Conservation (phyloP, 768 basidiomycete species). For the Strobilomyces echinocephalus region DNA sequence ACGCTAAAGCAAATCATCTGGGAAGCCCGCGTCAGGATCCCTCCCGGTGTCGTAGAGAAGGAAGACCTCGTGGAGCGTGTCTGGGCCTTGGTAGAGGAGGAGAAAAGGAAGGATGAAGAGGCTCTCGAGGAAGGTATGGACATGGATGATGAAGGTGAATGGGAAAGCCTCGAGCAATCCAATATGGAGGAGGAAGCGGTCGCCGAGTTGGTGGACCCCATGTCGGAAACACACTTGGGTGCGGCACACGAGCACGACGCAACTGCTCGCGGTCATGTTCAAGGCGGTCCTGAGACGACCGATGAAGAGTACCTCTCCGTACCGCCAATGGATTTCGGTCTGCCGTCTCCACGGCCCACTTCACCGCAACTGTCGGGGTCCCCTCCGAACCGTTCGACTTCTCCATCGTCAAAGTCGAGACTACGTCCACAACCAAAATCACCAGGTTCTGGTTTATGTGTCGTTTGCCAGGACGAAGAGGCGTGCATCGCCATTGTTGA, state of each 20-base stretch:
- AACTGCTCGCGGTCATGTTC: not conserved
- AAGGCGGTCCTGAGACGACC: constrained; percentile 1
- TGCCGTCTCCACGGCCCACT: constrained; percentile 3
- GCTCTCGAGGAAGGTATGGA: constrained; percentile 22
- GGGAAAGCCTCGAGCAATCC: constrained; percentile 22
- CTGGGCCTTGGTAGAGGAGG: constrained; percentile 54
- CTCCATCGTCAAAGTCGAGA: constrained; percentile 35
- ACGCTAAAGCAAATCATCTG: constrained; percentile 76
- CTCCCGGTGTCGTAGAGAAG: constrained; percentile 69
- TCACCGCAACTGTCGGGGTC: constrained; percentile 17
- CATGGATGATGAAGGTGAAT: constrained; percentile 30
- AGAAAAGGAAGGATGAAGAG: constrained; percentile 49
- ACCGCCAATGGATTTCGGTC: not conserved
- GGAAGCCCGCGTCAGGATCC: constrained; percentile 68
- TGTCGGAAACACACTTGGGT: constrained; percentile 8
- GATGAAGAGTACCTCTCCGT: constrained; percentile 6
- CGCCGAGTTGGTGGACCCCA: constrained; percentile 15
- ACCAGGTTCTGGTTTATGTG: constrained; percentile 69
- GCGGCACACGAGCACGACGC: constrained; percentile 1
- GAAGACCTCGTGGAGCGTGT: constrained; percentile 75
- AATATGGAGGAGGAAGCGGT: constrained; percentile 15
- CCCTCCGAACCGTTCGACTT: constrained; percentile 22
- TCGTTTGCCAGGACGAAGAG: constrained; percentile 92
- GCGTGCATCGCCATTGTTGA: constrained; percentile 92
- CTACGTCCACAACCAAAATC: constrained; percentile 25